Base-by-base conservation (phyloP, 306 rosid species). In the Luffa aegyptiaca region DNA sequence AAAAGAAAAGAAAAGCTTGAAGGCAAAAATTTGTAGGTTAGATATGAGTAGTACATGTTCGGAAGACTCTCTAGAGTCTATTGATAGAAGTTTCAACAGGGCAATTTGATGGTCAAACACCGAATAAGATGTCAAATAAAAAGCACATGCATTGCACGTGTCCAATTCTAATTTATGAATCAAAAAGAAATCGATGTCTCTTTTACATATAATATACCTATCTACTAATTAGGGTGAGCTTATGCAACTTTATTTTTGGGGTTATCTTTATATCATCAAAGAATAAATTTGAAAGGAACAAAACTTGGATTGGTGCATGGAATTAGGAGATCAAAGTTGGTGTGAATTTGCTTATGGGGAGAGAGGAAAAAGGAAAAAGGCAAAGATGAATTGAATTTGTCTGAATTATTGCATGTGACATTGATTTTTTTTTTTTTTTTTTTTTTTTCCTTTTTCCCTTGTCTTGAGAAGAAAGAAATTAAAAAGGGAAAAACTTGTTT, bases 231-330 rank as follows among this genome's bases (percentile, higher is more conserved):
- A 73, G 78, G 21, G 61, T 73, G 45, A 73, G 78, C 61, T 21
- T 26, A 49, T 14, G 61, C 44, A 45, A 44, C 3, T 52, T 75
- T 52, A 17, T 49, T 49, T 72, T 72, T 48, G 26, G 21, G n/a
- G 76, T 57, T 13, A 49, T 73, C 78, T 74, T 51, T 51, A 48
- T 75, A 75, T 75, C 79, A 52, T 75, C 35, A 75, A 74, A 75
- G 79, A 75, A 75, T 53, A 75, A 52, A 35, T 33, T 75, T 75
- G 64, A 75, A 75, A 75, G 44, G 79, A 75, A 35, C 49, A 53
- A 75, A 75, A 9, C 14, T 52, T 74, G 61, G 79, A 55, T 35
- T 53, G 79, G 79, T 75, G 79, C 79, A 75, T 75, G 79, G 79
- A 75, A 75, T 20, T 66, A n/a, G 48, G 49, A 75, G 17, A 75